Conservation (phyloP, 2,329 filamentous ascomycete species). For the Ophiocordyceps camponoti-leonardi region DNA sequence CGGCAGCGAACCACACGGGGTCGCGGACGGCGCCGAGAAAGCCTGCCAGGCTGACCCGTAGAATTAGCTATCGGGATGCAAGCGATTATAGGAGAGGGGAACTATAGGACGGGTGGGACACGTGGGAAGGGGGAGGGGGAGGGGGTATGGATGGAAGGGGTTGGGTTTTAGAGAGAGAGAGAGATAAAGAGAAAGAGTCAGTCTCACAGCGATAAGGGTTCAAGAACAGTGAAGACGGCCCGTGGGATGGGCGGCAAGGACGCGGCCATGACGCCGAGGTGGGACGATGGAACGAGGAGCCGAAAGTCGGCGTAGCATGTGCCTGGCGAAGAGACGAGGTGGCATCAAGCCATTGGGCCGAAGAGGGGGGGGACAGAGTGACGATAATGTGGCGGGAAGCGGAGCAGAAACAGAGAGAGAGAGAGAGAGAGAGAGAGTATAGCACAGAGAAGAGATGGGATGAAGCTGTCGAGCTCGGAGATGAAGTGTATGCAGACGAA, state of each 20-base stretch:
- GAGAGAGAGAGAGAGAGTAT: not conserved
- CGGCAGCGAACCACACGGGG: slow-evolving; percentile 43
- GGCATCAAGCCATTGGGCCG: not conserved
- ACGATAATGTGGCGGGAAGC: not conserved
- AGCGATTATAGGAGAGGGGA: no score
- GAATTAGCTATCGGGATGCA: slow-evolving; percentile 4
- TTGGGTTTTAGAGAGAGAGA: not conserved
- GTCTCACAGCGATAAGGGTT: slow-evolving; percentile 50
- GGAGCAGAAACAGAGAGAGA: not conserved
- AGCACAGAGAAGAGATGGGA: no score
- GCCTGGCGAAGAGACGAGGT: slow-evolving; percentile 1
- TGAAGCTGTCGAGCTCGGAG: no score
- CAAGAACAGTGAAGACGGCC: slow-evolving; percentile 48
- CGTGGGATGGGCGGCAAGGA: slow-evolving; percentile 47
- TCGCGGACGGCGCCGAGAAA: slow-evolving; percentile 36
- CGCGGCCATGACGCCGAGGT: slow-evolving; percentile 38
- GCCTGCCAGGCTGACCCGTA: slow-evolving; percentile 34
- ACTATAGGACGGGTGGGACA: no score
- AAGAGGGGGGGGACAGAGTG: not conserved
- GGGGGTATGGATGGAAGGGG: not conserved
- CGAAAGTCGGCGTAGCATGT: slow-evolving; percentile 1
- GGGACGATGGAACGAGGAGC: slow-evolving; percentile 1
- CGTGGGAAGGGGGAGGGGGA: not conserved
- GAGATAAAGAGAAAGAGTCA: not conserved
- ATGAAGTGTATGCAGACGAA: no score